Conservation (phyloP, 169 alveolate species). For the Plasmodium gaboni region DNA sequence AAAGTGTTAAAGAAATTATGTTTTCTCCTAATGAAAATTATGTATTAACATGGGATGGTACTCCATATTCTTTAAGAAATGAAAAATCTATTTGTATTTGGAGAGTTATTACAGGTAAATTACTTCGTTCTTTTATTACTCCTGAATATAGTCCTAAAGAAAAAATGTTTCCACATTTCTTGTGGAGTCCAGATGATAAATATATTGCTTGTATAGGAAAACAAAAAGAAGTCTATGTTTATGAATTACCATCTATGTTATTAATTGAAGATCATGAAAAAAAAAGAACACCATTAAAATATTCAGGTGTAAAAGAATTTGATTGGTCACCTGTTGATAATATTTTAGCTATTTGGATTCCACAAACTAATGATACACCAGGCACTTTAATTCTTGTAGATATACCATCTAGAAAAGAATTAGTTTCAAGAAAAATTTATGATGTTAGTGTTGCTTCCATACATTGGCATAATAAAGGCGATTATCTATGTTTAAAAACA, state of each 20-base stretch:
- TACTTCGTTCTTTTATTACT: constrained; percentile 84
- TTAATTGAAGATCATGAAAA: constrained; percentile 86
- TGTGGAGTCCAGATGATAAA: constrained; percentile 91
- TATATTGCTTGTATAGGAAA: constrained; percentile 87
- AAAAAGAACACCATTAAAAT: constrained; percentile 87
- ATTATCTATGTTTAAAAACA: constrained; percentile 91
- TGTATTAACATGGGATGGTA: constrained; percentile 93
- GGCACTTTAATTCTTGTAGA: constrained; percentile 89
- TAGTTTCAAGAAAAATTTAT: constrained; percentile 91
- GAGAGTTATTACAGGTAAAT: constrained; percentile 91
- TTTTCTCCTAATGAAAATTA: constrained; percentile 93
- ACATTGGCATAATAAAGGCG: constrained; percentile 94
- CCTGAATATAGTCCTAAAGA: constrained; percentile 86
- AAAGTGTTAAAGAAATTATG: constrained; percentile 88
- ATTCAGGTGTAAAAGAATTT: constrained; percentile 87
- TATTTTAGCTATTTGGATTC: constrained; percentile 89
- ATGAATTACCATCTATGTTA: constrained; percentile 88
- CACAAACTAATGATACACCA: constrained; percentile 91
- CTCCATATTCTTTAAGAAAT: constrained; percentile 86
- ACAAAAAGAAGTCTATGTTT: constrained; percentile 81
- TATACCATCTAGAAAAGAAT: constrained; percentile 89
- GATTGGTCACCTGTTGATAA: constrained; percentile 95
- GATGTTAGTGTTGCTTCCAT: constrained; percentile 89
- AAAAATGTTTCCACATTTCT: constrained; percentile 85
- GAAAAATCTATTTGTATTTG: constrained; percentile 91